These are phyloP conservation scores for Wickerhamia fluorescens DNA, from an alignment of 805 yeast genomes.

Conservation along the genomic window DNA sequence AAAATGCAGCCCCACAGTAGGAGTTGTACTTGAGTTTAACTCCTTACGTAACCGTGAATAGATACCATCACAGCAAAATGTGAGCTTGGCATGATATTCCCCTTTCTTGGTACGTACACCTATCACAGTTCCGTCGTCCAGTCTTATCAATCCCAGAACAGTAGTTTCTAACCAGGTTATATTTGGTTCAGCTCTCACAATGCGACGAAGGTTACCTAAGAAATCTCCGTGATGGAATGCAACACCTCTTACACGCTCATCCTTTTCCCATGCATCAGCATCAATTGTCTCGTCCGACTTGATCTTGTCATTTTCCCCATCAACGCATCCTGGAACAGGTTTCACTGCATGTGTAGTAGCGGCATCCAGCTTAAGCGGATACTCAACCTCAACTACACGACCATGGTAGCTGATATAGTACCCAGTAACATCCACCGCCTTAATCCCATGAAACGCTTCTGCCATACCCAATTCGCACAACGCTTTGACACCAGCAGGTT, in stretches of 20 bases:
- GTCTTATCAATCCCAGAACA: constrained; percentile 59
- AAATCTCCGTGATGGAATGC: constrained; percentile 93
- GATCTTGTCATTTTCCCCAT: constrained; percentile 51
- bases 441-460: constrained; percentile 64
- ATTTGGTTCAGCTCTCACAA: constrained; percentile 64
- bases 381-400: constrained; percentile 52
- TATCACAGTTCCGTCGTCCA: constrained; percentile 45
- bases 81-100: constrained; percentile 51
- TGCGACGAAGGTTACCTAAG: constrained; percentile 62
- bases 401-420: constrained; percentile 70
- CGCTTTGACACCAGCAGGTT: constrained; percentile 93
- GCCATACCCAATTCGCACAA: constrained; percentile 77
- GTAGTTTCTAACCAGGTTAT: constrained; percentile 79
- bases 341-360: constrained; percentile 35
- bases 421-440: constrained; percentile 72
- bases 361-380: constrained; percentile 53
- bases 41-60: constrained; percentile 86
- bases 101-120: constrained; percentile 63
- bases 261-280: constrained; percentile 49
- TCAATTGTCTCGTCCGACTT: constrained; percentile 41
- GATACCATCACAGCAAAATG: constrained; percentile 87
- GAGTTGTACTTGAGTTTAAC: constrained; percentile 51
- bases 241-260: constrained; percentile 60
- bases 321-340: constrained; percentile 50
- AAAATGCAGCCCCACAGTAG: constrained; percentile 74